phyloP scores from a whole-genome alignment of 2,329 filamentous ascomycete genomes.

The Venturia oleaginea region DNA sequence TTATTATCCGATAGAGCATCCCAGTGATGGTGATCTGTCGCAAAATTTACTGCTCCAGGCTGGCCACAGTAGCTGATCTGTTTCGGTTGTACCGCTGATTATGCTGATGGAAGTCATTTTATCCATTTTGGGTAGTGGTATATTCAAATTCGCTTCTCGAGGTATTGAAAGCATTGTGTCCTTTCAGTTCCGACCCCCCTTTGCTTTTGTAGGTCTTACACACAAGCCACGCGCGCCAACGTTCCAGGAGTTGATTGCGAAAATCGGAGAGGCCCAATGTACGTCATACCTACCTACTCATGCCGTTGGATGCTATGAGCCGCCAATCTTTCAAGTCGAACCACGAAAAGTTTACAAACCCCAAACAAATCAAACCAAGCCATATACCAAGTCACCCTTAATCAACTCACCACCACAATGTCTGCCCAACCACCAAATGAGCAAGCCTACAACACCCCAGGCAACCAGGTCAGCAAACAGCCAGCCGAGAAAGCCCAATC shows the following conservation, averaged over 20 bases:
- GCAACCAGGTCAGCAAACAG: constrained; percentile 36
- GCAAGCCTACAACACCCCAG: constrained; percentile 38
- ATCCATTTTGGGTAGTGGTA: neutral
- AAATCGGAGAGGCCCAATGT: neutral
- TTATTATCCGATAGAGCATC: neutral
- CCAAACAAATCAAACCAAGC: neutral
- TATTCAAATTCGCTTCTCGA: neutral
- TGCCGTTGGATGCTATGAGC: neutral
- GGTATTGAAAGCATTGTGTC: neutral
- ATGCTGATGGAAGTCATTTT: neutral
- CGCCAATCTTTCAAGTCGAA: neutral
- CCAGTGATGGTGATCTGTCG: neutral
- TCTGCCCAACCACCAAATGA: constrained; percentile 31
- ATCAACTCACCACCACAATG: neutral
- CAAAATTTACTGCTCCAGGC: too few species aligned
- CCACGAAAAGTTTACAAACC: neutral
- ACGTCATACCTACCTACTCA: neutral
- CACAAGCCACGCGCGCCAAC: too few species aligned
- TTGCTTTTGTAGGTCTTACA: neutral
- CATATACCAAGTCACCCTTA: neutral
- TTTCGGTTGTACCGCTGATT: neutral
- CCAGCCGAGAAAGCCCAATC: constrained; percentile 31
- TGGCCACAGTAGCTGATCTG: neutral
- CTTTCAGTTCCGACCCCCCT: neutral
- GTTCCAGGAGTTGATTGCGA: neutral